Evolutionary conservation across 345 rosid genomes (phyloP).

Genomic region (Carallia pectinifolia): DNA sequence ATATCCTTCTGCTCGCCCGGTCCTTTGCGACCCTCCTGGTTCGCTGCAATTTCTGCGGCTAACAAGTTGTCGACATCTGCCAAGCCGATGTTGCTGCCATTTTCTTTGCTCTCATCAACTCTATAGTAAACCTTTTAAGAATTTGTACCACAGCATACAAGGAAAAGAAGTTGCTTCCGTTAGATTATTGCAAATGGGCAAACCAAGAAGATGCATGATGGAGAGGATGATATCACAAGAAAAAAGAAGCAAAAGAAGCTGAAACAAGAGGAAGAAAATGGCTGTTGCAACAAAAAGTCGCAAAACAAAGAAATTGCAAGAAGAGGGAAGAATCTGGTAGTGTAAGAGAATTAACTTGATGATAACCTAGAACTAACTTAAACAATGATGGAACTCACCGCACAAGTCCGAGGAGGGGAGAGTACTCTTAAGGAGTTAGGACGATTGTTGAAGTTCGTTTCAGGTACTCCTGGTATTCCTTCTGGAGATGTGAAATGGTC

Average conservation of each 20-base stretch:
- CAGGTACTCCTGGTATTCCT: constrained; percentile 73
- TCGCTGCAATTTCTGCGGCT: constrained; percentile 10
- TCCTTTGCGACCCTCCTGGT: constrained; percentile 20
- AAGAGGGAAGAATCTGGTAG: neutral
- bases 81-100: neutral
- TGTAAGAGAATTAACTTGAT: neutral
- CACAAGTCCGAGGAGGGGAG: constrained; percentile 62
- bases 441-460: constrained; percentile 76
- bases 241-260: no score
- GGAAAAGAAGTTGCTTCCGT: neutral
- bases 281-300: no score
- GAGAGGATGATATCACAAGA: no score
- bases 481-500: constrained; percentile 77
- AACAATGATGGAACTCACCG: constrained; percentile 38
- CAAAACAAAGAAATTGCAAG: no score
- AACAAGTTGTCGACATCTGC: neutral
- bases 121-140: constrained; percentile 50
- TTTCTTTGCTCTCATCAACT: constrained; percentile 46
- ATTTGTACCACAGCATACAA: neutral
- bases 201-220: neutral
- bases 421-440: constrained; percentile 74
- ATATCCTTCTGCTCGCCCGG: neutral
- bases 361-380: neutral
- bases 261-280: no score
- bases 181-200: constrained; percentile 2